phyloP scores from a whole-genome alignment of 345 rosid species.

The Boechera retrofracta region DNA sequence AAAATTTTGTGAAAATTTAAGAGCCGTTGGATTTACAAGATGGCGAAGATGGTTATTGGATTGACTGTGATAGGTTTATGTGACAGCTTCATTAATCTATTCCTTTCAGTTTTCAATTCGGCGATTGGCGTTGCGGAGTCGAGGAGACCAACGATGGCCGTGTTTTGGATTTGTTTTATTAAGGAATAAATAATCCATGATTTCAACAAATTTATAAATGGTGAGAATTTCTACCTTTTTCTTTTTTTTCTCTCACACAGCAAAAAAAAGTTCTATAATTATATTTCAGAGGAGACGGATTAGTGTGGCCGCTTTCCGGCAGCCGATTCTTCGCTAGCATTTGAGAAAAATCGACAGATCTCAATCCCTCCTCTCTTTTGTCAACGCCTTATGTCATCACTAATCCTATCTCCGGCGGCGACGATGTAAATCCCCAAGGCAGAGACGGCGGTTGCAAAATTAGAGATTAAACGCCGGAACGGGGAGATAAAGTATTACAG shows the following conservation, averaged over 20 bases:
- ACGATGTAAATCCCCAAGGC: slow-evolving; percentile 2
- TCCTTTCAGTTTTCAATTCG: neutral
- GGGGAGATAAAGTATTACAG: neutral
- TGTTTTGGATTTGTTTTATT: neutral
- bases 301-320: slow-evolving; percentile 89
- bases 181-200: neutral
- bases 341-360: slow-evolving; percentile 49
- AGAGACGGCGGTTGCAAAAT: slow-evolving; percentile 14
- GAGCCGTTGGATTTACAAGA: neutral
- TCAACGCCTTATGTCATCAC: slow-evolving; percentile 21
- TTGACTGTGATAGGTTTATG: slow-evolving; percentile 1
- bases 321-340: slow-evolving; percentile 84
- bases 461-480: slow-evolving; percentile 32
- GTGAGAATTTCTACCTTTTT: too few relatives aligned
- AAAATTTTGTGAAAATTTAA: neutral
- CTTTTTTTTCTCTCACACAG: too few relatives aligned
- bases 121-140: neutral
- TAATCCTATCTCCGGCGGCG: slow-evolving; percentile 12
- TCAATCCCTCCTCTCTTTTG: slow-evolving; percentile 33
- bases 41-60: neutral
- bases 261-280: too few relatives aligned
- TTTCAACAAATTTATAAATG: neutral
- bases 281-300: slow-evolving; percentile 77
- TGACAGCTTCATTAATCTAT: slow-evolving; percentile 14
- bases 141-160: slow-evolving; percentile 5